Conservation (phyloP, 257 asterid species). For the Solanum paucissectum region DNA sequence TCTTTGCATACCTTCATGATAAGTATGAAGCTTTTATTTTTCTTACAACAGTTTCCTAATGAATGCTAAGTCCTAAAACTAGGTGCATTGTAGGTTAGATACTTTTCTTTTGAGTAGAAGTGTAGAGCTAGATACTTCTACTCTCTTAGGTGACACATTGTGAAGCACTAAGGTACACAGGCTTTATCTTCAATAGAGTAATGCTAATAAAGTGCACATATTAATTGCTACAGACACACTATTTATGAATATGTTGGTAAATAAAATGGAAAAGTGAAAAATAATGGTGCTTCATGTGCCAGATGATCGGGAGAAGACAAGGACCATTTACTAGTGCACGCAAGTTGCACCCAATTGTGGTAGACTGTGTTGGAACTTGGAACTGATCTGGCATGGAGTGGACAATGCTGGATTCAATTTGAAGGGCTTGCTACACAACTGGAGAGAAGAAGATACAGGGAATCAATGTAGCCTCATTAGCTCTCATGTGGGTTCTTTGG, state of each 20-base stretch:
- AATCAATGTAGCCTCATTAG: not conserved
- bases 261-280: not conserved
- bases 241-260: not conserved
- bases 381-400: not conserved
- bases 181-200: not conserved
- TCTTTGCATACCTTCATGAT: not conserved
- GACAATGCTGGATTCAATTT: not conserved
- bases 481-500: not conserved
- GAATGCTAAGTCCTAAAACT: not conserved
- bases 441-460: not conserved
- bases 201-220: not conserved
- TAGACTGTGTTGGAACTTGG: not conserved
- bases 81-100: not conserved
- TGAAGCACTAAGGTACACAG: not conserved
- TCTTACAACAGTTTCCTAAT: not conserved
- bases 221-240: not conserved
- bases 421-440: not conserved
- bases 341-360: not conserved
- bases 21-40: not conserved
- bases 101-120: not conserved
- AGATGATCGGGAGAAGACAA: not conserved
- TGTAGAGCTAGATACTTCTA: not conserved
- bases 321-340: not conserved
- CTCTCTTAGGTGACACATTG: not conserved
- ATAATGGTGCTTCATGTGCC: not conserved